phyloP scores from a whole-genome alignment of 2,329 filamentous ascomycete genomes.

The Monilinia fructicola region DNA sequence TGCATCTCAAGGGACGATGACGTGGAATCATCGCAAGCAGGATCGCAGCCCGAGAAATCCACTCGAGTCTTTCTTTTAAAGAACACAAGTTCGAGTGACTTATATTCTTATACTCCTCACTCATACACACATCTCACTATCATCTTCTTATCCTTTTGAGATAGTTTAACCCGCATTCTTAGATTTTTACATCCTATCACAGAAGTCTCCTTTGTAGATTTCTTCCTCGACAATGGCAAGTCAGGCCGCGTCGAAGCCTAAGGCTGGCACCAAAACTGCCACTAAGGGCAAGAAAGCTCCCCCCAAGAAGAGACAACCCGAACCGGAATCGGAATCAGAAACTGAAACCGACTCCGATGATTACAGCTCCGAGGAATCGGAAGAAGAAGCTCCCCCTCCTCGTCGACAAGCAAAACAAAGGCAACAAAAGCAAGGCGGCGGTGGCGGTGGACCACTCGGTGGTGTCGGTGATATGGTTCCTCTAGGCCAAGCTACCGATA shows the following conservation, averaged over 20 bases:
- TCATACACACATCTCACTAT: background rate
- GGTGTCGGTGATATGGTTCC: slow-evolving; percentile 23
- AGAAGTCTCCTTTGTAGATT: background rate
- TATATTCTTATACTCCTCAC: slow-evolving; percentile 1
- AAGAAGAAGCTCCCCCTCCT: slow-evolving; percentile 22
- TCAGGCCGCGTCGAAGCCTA: slow-evolving; percentile 18
- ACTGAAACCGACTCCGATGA: slow-evolving; percentile 20
- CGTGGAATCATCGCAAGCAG: slow-evolving; percentile 19
- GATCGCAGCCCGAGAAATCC: slow-evolving; percentile 13
- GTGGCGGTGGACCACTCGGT: slow-evolving; percentile 19
- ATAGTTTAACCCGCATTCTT: background rate
- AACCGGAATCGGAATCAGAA: slow-evolving; percentile 12
- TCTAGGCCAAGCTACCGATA: slow-evolving; percentile 17
- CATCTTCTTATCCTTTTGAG: background rate
- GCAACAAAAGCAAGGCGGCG: slow-evolving; percentile 14
- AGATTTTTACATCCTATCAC: background rate
- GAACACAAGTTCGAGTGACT: slow-evolving; percentile 15
- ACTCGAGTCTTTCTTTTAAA: slow-evolving; percentile 22
- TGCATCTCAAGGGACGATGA: slow-evolving; percentile 17
- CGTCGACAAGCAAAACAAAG: slow-evolving; percentile 19
- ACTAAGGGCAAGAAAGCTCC: slow-evolving; percentile 20
- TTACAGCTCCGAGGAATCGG: slow-evolving; percentile 16
- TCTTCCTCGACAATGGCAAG: slow-evolving; percentile 15
- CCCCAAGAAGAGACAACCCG: slow-evolving; percentile 13
- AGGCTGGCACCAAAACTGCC: slow-evolving; percentile 19